Base-by-base conservation (phyloP, 192 early-diverging fungal genomes). In the Coemansia sp. region DNA sequence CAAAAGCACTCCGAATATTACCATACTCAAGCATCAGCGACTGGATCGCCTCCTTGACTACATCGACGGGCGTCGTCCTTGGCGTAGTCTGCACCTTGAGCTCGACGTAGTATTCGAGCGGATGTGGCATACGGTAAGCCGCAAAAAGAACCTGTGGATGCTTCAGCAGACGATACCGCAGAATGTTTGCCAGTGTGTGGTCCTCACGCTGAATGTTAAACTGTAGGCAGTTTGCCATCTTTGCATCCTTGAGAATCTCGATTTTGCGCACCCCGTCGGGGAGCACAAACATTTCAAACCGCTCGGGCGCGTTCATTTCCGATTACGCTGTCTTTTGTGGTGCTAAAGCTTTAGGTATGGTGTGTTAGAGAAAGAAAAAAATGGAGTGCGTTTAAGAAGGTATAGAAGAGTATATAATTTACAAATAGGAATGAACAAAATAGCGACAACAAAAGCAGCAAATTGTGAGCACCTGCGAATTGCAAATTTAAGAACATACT, bases 71-170 rank as follows among this genome's bases (percentile, higher is more conserved):
- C 40, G 86, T 89, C 5, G 92, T 94, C 15, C 91, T 84, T 1
- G 87, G 73, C 0, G 90, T 91, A 1, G 97, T 99, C 62, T 97
- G 95, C 21, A 98, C 83, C 64, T 94, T 97, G 39, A 99, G 67
- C 24, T 93, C 73, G 52, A 97, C 86, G 43, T 88, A 83, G 73
- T 96, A 91, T 60, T 98, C 94, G 3, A 99, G 80, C 37, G 97
- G 97, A 69, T 99, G 97, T 8, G 97, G 95, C 50, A 91, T 74
- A 58, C 93, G 91, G 83, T 99, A 99, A 45, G 95, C 97, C 7
- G 93, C 90, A 80, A 98, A 99, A 19, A 94, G 72, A 1, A 99
- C 97, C 59, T 90, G 90, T 5, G 88, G 86, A 75, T 99, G 89
- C 61, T 92, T 87, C 12, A 98, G 80, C 10, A 99, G 78, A 76